phyloP scores from a whole-genome alignment of 2,329 filamentous ascomycete genomes.

The Sclerotinia minor region DNA sequence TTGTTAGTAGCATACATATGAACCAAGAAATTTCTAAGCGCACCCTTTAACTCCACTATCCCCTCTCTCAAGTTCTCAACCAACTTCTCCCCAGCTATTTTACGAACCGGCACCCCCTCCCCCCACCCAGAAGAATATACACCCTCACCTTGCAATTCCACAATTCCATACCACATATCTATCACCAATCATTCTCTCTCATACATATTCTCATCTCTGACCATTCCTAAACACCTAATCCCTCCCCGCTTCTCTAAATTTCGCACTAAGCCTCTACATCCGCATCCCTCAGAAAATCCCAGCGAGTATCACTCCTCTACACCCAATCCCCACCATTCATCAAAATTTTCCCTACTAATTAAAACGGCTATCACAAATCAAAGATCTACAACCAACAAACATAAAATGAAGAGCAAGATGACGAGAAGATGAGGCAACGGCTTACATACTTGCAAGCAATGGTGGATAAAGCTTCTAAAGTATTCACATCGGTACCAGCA shows the following conservation, averaged over 20 bases:
- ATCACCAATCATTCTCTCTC: conserved; percentile 1
- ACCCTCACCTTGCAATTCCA: not conserved
- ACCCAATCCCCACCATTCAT: not conserved
- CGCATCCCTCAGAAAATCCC: not conserved
- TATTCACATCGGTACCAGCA: not conserved
- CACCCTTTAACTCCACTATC: not conserved
- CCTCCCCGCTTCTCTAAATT: no score
- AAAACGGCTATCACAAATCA: not conserved
- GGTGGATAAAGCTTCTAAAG: conserved; percentile 12
- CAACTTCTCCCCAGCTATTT: not conserved
- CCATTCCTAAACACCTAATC: not conserved
- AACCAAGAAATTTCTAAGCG: not conserved
- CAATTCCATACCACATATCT: not conserved
- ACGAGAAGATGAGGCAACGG: not conserved
- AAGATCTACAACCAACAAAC: conserved; percentile 5
- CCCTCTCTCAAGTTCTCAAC: no score
- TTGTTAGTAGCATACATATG: conserved; percentile 2
- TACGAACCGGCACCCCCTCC: not conserved
- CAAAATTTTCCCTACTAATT: not conserved
- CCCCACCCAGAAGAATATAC: conserved; percentile 10
- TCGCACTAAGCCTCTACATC: not conserved
- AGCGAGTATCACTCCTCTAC: not conserved
- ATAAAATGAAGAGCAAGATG: not conserved
- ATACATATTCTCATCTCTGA: not conserved
- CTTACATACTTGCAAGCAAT: not conserved